Percentiles rank a stretch among this genome's conserved stretches.
Evolutionary conservation across 169 alveolate species (phyloP).

Genomic region (Plasmodium relictum): DNA sequence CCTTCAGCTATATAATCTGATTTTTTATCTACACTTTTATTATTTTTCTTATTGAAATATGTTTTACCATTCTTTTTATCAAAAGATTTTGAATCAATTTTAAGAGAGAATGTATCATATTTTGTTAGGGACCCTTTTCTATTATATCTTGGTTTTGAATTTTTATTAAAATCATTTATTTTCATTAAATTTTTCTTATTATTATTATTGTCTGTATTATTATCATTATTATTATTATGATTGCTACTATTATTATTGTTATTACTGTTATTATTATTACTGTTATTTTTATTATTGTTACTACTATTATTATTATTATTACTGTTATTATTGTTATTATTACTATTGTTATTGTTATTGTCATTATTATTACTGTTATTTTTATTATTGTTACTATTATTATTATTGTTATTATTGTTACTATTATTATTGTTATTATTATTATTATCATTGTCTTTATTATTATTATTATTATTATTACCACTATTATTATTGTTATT

Average conservation of each 20-base stretch:
- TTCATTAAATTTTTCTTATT: neutral
- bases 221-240: neutral
- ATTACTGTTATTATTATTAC: neutral
- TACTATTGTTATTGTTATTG: conserved; percentile 5
- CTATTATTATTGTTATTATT: neutral
- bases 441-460: neutral
- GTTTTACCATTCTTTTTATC: conserved; percentile 26
- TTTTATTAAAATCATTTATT: conserved; percentile 8
- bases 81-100: conserved; percentile 9
- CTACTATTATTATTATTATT: conserved; percentile 4
- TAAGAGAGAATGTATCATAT: conserved; percentile 3
- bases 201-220: neutral
- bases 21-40: conserved; percentile 27
- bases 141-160: neutral
- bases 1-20: neutral
- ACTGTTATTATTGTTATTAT: conserved; percentile 11
- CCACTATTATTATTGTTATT: conserved; percentile 4
- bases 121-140: neutral
- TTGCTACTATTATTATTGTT: neutral
- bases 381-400: neutral
- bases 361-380: conserved; percentile 19
- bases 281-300: neutral
- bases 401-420: conserved; percentile 2
- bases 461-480: conserved; percentile 2
- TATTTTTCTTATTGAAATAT: conserved; percentile 35